phyloP scores from a whole-genome alignment of 129 eudicot genomes.

The Glebionis coronaria region DNA sequence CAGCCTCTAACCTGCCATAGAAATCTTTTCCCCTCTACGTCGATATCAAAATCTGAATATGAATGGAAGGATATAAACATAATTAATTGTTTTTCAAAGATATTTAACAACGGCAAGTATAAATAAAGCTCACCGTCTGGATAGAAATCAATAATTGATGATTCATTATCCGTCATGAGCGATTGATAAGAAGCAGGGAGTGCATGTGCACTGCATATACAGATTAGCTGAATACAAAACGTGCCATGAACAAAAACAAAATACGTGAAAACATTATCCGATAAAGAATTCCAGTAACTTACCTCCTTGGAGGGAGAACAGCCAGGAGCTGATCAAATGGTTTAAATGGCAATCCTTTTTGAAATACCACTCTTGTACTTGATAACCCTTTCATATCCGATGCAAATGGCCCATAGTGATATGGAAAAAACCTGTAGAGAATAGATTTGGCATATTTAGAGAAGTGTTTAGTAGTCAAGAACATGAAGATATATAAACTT shows the following conservation, averaged over 20 bases:
- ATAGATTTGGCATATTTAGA: no score
- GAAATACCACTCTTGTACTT: constrained; percentile 34
- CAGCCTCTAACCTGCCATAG: constrained; percentile 54
- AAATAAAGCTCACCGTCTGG: constrained; percentile 33
- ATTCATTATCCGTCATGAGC: constrained; percentile 44
- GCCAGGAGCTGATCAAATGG: constrained; percentile 78
- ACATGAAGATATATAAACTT: no score
- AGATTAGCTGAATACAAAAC: background rate
- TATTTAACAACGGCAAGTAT: background rate
- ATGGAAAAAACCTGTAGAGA: constrained; percentile 51
- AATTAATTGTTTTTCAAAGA: background rate
- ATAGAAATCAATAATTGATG: constrained; percentile 45
- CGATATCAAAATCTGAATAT: constrained; percentile 46
- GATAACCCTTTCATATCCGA: constrained; percentile 64
- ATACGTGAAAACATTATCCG: no score
- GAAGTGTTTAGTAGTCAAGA: background rate
- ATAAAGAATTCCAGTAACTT: background rate
- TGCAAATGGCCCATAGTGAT: constrained; percentile 62
- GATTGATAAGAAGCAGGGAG: constrained; percentile 41
- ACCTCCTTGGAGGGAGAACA: constrained; percentile 65
- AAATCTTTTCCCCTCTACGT: constrained; percentile 54
- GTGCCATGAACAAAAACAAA: background rate
- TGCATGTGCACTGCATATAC: constrained; percentile 47
- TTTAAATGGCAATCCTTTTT: constrained; percentile 45
- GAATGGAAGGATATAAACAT: background rate